Evolutionary conservation across 1,284 basidiomycete genomes (phyloP), one percentile per base, ranked within the genome.

Genomic region (Apiotrichum akiyoshidainum): DNA sequence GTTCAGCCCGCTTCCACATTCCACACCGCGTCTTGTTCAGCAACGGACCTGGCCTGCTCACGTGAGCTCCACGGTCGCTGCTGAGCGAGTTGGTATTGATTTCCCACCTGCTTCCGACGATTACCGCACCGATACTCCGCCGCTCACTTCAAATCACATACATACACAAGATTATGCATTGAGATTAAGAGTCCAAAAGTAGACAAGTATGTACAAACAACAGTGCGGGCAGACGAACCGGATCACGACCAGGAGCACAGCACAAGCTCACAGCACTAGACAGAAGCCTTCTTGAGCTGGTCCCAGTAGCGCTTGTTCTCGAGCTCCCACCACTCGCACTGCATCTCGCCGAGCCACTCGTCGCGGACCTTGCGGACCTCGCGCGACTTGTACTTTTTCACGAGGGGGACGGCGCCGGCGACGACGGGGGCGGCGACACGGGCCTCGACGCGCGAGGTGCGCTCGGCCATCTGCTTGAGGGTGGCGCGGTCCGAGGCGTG

Each of bases 311-410:
- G 39, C 53, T 44, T 31, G 41, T 59, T 47, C 42, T 65, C 59
- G 44, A 62, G 49, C 58, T 76, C 74, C 74, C 74, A 76, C 58
- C 63, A 64, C 46, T 74, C 69, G 63, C 70, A 74, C 35, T 51
- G 57, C 4, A 67, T 60, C 57, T 59, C 66, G 21, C 42, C 54
- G 12, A 74, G 60, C 71, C 71, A 76, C 26, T 65, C 68, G 4
- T 68, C 65, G 51, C 55, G 58, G 39, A 71, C 53, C 26, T 64
- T 61, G 46, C 58, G 58, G 40, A 71, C 53, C 26, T 64, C 63
- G 46, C 58, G 51, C 19, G 46, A 50, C 19, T 58, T 58, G 34
- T 62, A 61, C 55, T 47, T 63, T 14, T 39, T 50, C 19, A 40
- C 48, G 46, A 19, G 16, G 26, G 26, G 26, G 26, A 31, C 26